Base-by-base conservation (phyloP, 2,329 filamentous ascomycete genomes). In the Fusarium devonianum region DNA sequence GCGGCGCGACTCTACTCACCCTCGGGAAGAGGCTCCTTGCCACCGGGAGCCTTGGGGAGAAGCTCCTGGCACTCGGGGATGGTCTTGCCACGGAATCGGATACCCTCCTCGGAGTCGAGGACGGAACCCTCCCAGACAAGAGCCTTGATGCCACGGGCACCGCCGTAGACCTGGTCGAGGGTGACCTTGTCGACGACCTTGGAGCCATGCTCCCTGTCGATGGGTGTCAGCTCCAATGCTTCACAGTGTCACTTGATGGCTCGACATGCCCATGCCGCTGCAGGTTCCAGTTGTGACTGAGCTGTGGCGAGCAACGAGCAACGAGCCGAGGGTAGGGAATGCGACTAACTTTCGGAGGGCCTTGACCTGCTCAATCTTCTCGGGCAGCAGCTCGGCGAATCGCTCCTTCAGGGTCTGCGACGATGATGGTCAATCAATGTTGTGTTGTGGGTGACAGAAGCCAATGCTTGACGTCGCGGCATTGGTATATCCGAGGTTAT, bases 281-380 rank as follows among this genome's bases (percentile, higher is more conserved):
- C 35, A 55, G 38, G 54, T 39, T 50, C 49, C 25, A 28, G 35
- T 37, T 49, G 43, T 39, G 41, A 41, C 43, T 49, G 45, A 41
- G 36, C 32, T 39, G 47, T 53, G 53, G 54, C 51, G 36, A 45
- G 34, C 32, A 42, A 51, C 51, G 36, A 45, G 34, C 32, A 42
- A 49, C 45, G 23, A 49, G 52, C 55, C 53, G 40, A 56, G 46
- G 42, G 32, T 38, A 26, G 40, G 53, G 53, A 30, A 55, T 40
- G 45, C 32, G 48, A 78, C 88, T 74, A 82, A 96, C 91, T 97
- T 97, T 77, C 91, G 86, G 71, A 99, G 87, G 77, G 91, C 87
- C 90, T 99, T 99, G 83, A 99, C 92, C 86, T 97, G 90, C 81
- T 99, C 94, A 73, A 97, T 88, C 86, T 97, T 95, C 75, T 87